Percentiles rank a stretch among this genome's conserved stretches.
Conservation (phyloP, 2,329 filamentous ascomycete genomes). For the Ilyonectria destructans region DNA sequence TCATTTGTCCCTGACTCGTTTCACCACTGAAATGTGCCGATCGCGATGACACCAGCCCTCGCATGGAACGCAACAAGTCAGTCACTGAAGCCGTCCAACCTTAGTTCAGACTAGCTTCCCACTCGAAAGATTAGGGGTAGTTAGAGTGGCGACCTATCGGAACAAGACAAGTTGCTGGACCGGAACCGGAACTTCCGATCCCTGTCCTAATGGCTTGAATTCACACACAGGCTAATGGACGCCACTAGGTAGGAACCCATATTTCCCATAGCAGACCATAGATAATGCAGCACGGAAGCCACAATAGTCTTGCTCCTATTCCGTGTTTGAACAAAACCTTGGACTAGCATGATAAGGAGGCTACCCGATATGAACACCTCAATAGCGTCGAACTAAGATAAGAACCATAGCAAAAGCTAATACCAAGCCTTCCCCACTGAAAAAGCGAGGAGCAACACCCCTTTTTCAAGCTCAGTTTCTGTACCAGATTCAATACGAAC, state of each 20-base stretch:
- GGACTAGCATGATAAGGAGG: not conserved
- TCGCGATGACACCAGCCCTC: too few relatives aligned
- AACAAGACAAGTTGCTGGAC: not conserved
- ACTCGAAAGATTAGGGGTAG: too few relatives aligned
- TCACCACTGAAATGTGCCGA: too few relatives aligned
- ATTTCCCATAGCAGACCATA: not conserved
- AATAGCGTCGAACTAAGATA: not conserved
- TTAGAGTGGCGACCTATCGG: not conserved
- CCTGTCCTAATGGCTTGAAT: not conserved
- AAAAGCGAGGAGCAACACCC: not conserved
- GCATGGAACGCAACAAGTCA: too few relatives aligned
- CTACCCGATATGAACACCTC: not conserved
- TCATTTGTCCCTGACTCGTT: too few relatives aligned
- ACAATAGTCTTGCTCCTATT: not conserved
- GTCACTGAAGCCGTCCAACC: too few relatives aligned
- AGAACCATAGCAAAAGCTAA: not conserved
- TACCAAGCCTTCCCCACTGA: not conserved
- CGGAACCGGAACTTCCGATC: not conserved
- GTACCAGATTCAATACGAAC: not conserved
- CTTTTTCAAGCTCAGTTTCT: not conserved
- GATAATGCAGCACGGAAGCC: not conserved
- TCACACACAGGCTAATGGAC: not conserved
- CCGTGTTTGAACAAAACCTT: not conserved
- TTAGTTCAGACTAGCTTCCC: too few relatives aligned
- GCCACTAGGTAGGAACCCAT: not conserved